Evolutionary conservation across 129 eudicot species (phyloP), one percentile per base, ranked within the genome.

Genomic region (Mikania micrantha): DNA sequence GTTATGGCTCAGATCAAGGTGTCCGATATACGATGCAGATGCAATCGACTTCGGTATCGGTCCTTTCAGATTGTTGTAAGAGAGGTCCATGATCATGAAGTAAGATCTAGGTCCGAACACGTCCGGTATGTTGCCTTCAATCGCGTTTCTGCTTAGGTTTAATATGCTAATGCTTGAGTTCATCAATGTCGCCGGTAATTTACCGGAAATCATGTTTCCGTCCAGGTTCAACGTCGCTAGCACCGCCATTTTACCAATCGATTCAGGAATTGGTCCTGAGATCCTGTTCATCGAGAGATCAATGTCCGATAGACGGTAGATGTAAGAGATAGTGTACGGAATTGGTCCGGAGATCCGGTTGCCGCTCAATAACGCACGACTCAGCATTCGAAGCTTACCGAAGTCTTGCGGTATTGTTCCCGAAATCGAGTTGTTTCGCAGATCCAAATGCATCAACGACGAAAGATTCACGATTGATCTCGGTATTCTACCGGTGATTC

Each of bases 91-190:
- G 32, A 76, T 81, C 73, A 72, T 85, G 47, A 91, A 91, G 27
- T 91, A 91, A 41, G 97, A 87, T 60, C 83, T 85, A 60, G 86
- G 85, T 70, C 96, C 94, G 63, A 91, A 91, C 0, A 77, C 85
- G 63, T 91, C 85, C 5, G 97, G 97, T 21, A 91, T 85, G 53
- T 44, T 69, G 0, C 97, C 97, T 12, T 87, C 90, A 15, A 91
- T 20, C 0, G 76, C 79, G 63, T 87, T 91, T 31, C 73, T 71
- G 79, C 96, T 91, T 41, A 91, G 24, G 47, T 91, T 91, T 42
- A 91, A 68, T 29, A 78, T 83, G 40, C 86, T 81, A 3, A 91
- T 82, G 12, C 90, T 49, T 5, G 96, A 87, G 31, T 58, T 79
- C 7, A 87, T 63, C 65, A 91, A 66, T 16, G 83, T 56, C 1